Evolutionary conservation across 2,329 filamentous ascomycete genomes (phyloP).

Genomic region (Xylaria sp.): DNA sequence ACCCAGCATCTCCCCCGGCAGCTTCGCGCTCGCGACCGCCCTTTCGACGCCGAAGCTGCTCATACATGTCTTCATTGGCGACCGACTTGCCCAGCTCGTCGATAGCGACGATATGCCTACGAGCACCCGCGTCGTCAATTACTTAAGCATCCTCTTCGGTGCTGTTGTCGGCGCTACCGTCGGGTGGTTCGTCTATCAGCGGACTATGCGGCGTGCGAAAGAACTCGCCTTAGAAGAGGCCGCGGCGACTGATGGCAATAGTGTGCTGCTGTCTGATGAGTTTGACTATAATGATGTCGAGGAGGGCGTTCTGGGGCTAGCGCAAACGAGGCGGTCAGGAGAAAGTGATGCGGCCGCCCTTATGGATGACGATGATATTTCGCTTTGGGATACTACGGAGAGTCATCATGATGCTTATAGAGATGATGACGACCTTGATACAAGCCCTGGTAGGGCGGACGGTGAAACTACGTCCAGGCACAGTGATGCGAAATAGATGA

Average conservation of each 20-base stretch:
- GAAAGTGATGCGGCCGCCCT: conserved; percentile 64
- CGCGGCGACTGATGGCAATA: conserved; percentile 17
- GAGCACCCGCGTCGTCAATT: conserved; percentile 83
- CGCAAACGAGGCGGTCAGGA: conserved; percentile 44
- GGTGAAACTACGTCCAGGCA: conserved; percentile 13
- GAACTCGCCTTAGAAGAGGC: conserved; percentile 64
- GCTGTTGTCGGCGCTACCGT: conserved; percentile 77
- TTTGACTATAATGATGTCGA: conserved; percentile 59
- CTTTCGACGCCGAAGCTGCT: conserved; percentile 86
- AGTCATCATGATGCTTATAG: conserved; percentile 29
- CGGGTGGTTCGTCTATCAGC: conserved; percentile 85
- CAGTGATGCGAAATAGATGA: conserved; percentile 19
- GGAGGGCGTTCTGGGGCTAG: conserved; percentile 51
- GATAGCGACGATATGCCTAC: conserved; percentile 86
- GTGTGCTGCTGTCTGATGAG: conserved; percentile 22
- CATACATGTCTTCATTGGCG: conserved; percentile 92
- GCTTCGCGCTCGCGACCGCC: conserved; percentile 85
- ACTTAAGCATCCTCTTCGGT: conserved; percentile 80
- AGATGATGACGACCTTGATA: conserved; percentile 34
- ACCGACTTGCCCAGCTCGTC: conserved; percentile 82
- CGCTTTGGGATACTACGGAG: conserved; percentile 60
- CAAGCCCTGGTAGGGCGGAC: conserved; percentile 7
- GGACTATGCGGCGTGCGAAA: conserved; percentile 71
- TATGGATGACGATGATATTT: conserved; percentile 70
- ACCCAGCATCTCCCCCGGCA: conserved; percentile 80